These are phyloP conservation scores for Dryas drummondii DNA, from an alignment of 306 rosid genomes.

Conservation along the genomic window DNA sequence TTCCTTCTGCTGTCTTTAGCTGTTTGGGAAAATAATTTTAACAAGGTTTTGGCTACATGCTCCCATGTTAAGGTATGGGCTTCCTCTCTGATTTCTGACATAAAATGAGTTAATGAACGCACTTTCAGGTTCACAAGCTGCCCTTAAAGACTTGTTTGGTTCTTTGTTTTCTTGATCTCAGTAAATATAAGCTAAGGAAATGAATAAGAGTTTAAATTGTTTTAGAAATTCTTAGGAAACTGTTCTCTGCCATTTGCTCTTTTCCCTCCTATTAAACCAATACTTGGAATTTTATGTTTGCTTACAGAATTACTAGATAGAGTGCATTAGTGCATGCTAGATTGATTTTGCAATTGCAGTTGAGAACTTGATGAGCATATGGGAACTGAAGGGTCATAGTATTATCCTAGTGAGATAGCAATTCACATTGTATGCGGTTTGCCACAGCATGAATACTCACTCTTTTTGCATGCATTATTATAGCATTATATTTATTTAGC, in stretches of 20 bases:
- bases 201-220: background rate
- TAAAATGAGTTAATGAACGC: conserved; percentile 5
- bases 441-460: background rate
- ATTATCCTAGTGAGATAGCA: background rate
- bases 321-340: background rate
- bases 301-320: background rate
- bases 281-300: background rate
- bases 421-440: background rate
- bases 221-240: background rate
- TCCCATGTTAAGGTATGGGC: conserved; percentile 1
- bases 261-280: background rate
- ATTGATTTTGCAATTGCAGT: background rate
- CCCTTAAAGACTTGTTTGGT: background rate
- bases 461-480: background rate
- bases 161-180: conserved; percentile 1
- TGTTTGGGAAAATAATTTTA: conserved; percentile 6
- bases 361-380: background rate
- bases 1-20: conserved; percentile 2
- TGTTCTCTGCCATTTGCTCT: background rate
- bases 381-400: background rate
- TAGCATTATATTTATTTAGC: background rate
- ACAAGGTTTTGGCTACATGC: background rate
- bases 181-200: too few relatives aligned
- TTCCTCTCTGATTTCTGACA: background rate
- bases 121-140: conserved; percentile 1